Conservation (phyloP, 495 filamentous ascomycete genomes). For the Tuber umbilicatum region DNA sequence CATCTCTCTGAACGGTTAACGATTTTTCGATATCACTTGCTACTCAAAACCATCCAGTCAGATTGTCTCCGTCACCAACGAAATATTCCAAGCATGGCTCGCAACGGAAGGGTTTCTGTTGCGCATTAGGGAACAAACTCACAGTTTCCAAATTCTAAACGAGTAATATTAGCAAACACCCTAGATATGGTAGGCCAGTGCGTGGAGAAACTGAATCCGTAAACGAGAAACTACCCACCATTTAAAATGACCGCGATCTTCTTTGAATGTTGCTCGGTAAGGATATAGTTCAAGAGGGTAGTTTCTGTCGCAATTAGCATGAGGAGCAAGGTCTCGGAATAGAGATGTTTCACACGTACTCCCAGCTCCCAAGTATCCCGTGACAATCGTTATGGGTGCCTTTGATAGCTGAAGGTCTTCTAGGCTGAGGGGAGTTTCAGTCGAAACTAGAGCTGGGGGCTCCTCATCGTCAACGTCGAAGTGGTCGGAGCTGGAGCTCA, state of each 20-base stretch:
- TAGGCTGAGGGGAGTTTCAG: constrained; percentile 37
- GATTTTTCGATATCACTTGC: constrained; percentile 92
- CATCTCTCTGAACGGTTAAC: constrained; percentile 76
- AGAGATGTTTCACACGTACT: constrained; percentile 43
- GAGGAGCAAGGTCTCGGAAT: not conserved
- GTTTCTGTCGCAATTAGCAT: constrained; percentile 51
- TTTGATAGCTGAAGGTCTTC: constrained; percentile 43
- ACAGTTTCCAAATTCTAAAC: constrained; percentile 89
- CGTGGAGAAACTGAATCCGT: constrained; percentile 8
- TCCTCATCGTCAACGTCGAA: constrained; percentile 62
- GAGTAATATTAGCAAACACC: constrained; percentile 25
- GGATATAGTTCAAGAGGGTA: constrained; percentile 89
- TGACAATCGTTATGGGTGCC: constrained; percentile 93
- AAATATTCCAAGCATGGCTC: not conserved
- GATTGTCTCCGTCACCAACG: constrained; percentile 8
- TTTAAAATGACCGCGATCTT: constrained; percentile 97
- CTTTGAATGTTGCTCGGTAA: constrained; percentile 90
- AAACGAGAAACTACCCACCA: constrained; percentile 46
- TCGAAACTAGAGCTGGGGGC: constrained; percentile 65
- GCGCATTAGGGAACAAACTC: constrained; percentile 39
- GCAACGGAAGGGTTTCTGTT: not conserved
- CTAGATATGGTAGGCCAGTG: not conserved
- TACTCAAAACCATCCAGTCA: constrained; percentile 39
- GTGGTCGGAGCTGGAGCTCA: constrained; percentile 42
- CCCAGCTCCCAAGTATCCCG: constrained; percentile 83